phyloP scores from a whole-genome alignment of 495 filamentous ascomycete species.

The Trypethelium eluteriae region DNA sequence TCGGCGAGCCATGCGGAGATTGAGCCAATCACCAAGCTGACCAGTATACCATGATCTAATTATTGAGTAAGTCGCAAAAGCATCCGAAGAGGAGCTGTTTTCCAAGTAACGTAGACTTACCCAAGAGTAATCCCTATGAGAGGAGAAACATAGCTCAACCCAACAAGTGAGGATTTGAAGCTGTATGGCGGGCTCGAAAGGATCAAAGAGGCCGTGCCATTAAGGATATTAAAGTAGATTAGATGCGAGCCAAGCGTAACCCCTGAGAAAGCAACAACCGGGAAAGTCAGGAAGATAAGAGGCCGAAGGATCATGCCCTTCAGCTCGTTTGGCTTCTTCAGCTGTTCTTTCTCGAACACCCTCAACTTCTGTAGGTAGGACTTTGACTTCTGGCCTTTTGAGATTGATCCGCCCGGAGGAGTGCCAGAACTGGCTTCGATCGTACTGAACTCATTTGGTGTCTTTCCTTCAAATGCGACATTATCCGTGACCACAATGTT shows the following conservation, averaged over 20 bases:
- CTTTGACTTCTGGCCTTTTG: constrained; percentile 25
- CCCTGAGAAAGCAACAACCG: constrained; percentile 58
- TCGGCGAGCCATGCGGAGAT: constrained; percentile 50
- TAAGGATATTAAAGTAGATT: constrained; percentile 60
- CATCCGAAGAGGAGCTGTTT: too few species aligned
- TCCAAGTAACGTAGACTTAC: constrained; percentile 14
- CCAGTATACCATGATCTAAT: constrained; percentile 36
- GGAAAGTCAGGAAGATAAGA: constrained; percentile 46
- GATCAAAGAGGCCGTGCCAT: constrained; percentile 56
- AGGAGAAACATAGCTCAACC: constrained; percentile 53
- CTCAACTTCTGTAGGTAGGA: constrained; percentile 51
- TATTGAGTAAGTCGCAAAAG: too few species aligned
- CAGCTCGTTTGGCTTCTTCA: constrained; percentile 37
- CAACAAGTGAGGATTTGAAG: constrained; percentile 52
- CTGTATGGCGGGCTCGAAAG: constrained; percentile 49
- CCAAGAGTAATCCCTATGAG: constrained; percentile 48
- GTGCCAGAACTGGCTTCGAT: too few species aligned
- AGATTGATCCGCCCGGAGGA: background rate
- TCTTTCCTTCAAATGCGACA: too few species aligned
- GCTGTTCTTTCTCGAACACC: constrained; percentile 24
- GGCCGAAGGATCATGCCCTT: constrained; percentile 47
- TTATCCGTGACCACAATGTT: too few species aligned
- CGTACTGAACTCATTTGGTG: too few species aligned
- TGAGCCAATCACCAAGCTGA: constrained; percentile 52
- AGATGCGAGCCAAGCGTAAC: constrained; percentile 59